Evolutionary conservation across 331 rosid species (phyloP).

Genomic region (Malus hybrid): DNA sequence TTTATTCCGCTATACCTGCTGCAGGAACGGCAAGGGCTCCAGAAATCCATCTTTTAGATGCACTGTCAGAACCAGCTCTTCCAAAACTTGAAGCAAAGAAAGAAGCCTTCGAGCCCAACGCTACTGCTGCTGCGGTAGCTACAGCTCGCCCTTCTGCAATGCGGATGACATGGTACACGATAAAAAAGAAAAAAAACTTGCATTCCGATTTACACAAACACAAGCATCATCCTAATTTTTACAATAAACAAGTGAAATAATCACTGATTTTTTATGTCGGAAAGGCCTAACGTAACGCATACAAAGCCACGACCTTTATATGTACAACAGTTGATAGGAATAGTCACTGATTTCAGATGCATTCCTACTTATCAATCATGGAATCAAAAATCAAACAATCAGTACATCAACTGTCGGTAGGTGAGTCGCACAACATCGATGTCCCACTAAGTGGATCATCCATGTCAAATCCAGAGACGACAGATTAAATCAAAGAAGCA

Average conservation of each 20-base stretch:
- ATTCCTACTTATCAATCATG: not conserved
- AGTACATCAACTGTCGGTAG: not conserved
- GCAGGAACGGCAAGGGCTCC: conserved; percentile 74
- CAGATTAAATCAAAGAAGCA: not conserved
- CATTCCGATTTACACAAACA: not conserved
- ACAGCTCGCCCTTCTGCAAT: conserved; percentile 59
- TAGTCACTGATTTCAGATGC: too few species aligned
- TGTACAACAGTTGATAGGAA: not conserved
- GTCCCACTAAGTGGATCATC: not conserved
- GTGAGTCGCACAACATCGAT: not conserved
- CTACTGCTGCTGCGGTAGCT: conserved; percentile 57
- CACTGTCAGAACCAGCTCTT: conserved; percentile 40
- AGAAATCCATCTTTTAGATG: conserved; percentile 53
- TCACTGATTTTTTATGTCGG: not conserved
- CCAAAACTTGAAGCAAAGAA: conserved; percentile 35
- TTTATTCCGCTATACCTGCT: conserved; percentile 45
- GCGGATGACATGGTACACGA: not conserved
- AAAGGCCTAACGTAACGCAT: not conserved
- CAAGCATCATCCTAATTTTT: not conserved
- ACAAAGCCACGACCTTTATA: not conserved
- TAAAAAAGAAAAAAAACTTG: not conserved
- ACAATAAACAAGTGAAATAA: not conserved
- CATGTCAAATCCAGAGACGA: not conserved
- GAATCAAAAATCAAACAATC: not conserved
- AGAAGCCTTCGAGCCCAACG: conserved; percentile 35